Conservation (phyloP, 202 grass and related monocot species). For the Musa balbisiana region DNA sequence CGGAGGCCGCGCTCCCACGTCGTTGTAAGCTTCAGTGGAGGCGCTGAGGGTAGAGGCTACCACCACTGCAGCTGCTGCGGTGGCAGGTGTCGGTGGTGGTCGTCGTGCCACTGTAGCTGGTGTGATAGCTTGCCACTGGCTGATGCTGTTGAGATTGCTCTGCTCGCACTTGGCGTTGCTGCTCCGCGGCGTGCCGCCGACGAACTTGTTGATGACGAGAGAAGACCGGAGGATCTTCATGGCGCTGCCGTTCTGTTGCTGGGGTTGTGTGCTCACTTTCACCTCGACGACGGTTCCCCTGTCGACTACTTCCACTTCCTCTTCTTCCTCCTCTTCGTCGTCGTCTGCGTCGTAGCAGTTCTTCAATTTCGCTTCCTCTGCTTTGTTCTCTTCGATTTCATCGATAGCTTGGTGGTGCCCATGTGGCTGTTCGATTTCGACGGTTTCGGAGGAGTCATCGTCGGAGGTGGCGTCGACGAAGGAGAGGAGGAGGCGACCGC, state of each 20-base stretch:
- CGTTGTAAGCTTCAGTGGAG: not conserved
- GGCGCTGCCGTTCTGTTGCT: not conserved
- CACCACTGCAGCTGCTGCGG: not conserved
- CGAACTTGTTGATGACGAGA: conserved; percentile 10
- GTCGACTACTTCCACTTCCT: not conserved
- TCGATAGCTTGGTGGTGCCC: not conserved
- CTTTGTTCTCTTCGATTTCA: not conserved
- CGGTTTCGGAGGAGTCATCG: not conserved
- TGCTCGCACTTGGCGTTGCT: not conserved
- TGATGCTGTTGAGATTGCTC: not conserved
- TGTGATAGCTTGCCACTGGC: not conserved
- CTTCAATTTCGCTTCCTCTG: not conserved
- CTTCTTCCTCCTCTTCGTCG: not conserved
- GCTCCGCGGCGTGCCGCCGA: not conserved
- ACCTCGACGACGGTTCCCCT: not conserved
- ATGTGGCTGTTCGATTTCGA: not conserved
- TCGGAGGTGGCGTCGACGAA: not conserved
- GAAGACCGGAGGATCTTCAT: not conserved
- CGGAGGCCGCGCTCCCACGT: not conserved
- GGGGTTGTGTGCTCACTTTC: not conserved
- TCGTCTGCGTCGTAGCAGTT: not conserved
- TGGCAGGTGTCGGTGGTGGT: not conserved
- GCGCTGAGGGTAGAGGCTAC: not conserved
- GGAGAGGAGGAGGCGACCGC: conserved; percentile 4
- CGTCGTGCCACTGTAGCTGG: not conserved